Conservation (phyloP, 805 yeast species). For the Kluyveromyces lactis region DNA sequence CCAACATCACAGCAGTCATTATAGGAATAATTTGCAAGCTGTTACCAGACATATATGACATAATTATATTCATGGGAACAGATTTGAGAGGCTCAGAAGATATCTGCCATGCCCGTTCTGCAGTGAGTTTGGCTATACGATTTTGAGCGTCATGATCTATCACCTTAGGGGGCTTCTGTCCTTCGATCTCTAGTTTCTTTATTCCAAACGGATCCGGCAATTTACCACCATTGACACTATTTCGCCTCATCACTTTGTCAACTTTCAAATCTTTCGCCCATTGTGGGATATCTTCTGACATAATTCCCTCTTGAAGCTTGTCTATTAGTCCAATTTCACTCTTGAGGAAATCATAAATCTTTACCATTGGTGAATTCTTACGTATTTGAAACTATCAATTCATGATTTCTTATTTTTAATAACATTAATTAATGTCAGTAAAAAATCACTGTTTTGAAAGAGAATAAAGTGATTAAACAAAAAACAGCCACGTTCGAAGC, state of each 20-base stretch:
- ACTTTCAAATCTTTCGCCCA: slow-evolving; percentile 12
- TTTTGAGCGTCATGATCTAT: slow-evolving; percentile 2
- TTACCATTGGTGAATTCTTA: no score
- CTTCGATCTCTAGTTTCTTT: neutral
- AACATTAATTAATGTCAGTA: no score
- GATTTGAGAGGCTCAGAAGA: slow-evolving; percentile 76
- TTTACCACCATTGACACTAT: neutral
- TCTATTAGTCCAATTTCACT: no score
- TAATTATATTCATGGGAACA: slow-evolving; percentile 82
- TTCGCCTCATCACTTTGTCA: neutral
- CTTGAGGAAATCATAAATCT: no score
- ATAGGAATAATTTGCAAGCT: slow-evolving; percentile 85
- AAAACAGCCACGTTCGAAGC: no score
- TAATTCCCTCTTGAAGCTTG: no score
- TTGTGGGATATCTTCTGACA: slow-evolving; percentile 7
- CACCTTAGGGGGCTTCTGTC: neutral
- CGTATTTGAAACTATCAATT: no score
- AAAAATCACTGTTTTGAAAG: no score
- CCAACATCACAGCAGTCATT: slow-evolving; percentile 78
- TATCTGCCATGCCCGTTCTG: slow-evolving; percentile 76
- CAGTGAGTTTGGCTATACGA: slow-evolving; percentile 11
- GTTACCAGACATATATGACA: slow-evolving; percentile 92
- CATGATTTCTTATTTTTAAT: no score
- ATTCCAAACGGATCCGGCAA: slow-evolving; percentile 1
- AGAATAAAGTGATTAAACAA: no score